Evolutionary conservation across 257 asterid species (phyloP).

Genomic region (Nicotiana sylvestris): DNA sequence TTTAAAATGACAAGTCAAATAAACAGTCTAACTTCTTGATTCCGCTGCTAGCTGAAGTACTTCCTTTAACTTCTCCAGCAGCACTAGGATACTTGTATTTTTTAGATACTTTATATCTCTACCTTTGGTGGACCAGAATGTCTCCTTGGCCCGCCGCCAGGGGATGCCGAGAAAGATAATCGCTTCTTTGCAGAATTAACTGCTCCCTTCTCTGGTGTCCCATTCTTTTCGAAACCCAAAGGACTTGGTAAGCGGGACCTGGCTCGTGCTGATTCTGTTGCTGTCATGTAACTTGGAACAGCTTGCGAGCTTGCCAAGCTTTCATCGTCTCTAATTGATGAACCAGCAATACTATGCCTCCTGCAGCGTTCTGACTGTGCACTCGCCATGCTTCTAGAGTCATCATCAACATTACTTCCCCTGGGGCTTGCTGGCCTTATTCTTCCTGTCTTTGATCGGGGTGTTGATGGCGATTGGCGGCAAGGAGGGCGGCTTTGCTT

Average conservation of each 20-base stretch:
- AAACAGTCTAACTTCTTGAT: neutral
- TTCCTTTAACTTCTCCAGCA: neutral
- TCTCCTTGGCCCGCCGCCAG: conserved; percentile 34
- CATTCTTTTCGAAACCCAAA: conserved; percentile 29
- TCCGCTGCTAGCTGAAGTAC: neutral
- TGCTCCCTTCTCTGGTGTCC: conserved; percentile 38
- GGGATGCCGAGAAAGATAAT: conserved; percentile 52
- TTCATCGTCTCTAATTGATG: conserved; percentile 75
- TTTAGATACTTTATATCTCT: neutral
- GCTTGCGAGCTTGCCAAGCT: conserved; percentile 62
- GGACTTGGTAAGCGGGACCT: conserved; percentile 53
- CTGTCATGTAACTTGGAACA: conserved; percentile 63
- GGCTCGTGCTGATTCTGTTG: conserved; percentile 64
- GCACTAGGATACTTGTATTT: neutral
- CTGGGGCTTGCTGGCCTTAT: conserved; percentile 32
- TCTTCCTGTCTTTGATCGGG: conserved; percentile 39
- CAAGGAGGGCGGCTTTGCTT: conserved; percentile 39
- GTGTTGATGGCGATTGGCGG: conserved; percentile 66
- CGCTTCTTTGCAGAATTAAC: conserved; percentile 41
- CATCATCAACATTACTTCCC: conserved; percentile 50
- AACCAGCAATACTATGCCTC: conserved; percentile 61
- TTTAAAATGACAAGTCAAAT: neutral
- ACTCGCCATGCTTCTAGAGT: conserved; percentile 58
- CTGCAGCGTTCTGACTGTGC: conserved; percentile 49
- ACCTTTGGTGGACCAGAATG: conserved; percentile 36